These are phyloP conservation scores for Parachaetomium inaequale DNA, from an alignment of 495 filamentous ascomycete genomes.

Conservation along the genomic window DNA sequence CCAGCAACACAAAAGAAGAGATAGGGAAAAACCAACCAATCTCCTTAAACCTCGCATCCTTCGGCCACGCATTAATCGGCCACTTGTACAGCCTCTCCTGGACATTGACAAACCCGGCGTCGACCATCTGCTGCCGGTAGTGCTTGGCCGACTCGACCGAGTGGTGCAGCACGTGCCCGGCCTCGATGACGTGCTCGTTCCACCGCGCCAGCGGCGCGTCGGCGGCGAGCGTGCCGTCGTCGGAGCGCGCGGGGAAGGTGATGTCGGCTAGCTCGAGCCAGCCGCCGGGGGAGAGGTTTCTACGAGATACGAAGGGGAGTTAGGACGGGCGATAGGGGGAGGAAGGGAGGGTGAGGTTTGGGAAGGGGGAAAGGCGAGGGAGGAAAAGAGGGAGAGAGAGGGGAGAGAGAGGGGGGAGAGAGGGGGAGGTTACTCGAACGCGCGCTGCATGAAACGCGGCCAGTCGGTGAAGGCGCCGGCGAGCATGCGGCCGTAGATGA, in stretches of 20 bases:
- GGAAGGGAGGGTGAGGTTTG: no score
- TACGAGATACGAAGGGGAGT: slow-evolving; percentile 32
- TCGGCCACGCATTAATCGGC: slow-evolving; percentile 18
- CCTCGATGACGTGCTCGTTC: slow-evolving; percentile 13
- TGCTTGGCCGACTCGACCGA: background rate
- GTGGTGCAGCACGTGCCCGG: background rate
- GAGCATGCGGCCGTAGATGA: slow-evolving; percentile 46
- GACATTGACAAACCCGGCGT: slow-evolving; percentile 20
- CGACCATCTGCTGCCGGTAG: slow-evolving; percentile 11
- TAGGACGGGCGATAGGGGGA: background rate
- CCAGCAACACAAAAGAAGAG: background rate
- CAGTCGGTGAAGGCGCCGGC: slow-evolving; percentile 44
- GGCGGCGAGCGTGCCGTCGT: slow-evolving; percentile 10
- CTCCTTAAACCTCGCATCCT: slow-evolving; percentile 15
- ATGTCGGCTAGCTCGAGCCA: slow-evolving; percentile 14
- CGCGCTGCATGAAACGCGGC: slow-evolving; percentile 29
- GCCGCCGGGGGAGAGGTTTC: slow-evolving; percentile 11
- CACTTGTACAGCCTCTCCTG: slow-evolving; percentile 11
- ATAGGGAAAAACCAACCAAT: background rate
- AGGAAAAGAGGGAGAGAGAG: background rate
- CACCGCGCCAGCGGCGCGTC: slow-evolving; percentile 3
- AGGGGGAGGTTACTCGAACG: background rate
- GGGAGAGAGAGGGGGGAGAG: no score
- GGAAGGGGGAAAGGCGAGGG: no score
- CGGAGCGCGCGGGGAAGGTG: background rate